These are phyloP conservation scores for Escovopsis weberi DNA, from an alignment of 2,329 filamentous ascomycete genomes.

Conservation along the genomic window DNA sequence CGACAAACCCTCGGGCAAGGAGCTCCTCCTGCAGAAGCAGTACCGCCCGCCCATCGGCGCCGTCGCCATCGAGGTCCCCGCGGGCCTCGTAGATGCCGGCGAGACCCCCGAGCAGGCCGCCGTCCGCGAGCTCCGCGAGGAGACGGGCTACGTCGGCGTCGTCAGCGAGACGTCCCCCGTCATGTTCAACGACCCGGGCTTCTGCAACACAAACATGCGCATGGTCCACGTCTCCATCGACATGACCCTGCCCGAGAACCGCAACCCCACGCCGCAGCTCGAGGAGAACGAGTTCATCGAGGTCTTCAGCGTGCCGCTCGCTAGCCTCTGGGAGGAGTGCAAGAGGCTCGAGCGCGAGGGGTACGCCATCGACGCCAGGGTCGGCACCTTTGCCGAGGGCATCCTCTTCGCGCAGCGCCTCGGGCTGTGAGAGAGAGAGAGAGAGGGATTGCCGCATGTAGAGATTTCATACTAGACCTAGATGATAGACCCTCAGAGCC, in stretches of 20 bases:
- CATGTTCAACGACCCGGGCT: conserved; percentile 53
- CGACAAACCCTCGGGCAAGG: conserved; percentile 34
- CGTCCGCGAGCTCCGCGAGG: conserved; percentile 48
- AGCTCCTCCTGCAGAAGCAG: conserved; percentile 52
- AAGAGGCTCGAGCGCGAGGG: conserved; percentile 53
- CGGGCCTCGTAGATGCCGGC: conserved; percentile 46
- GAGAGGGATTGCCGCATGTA: background rate
- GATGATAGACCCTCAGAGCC: conserved; percentile 13
- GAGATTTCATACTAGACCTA: background rate
- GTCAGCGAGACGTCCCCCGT: conserved; percentile 44
- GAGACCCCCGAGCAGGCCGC: conserved; percentile 48
- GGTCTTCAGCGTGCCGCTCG: conserved; percentile 54
- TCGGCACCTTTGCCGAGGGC: conserved; percentile 65
- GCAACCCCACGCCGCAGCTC: conserved; percentile 51
- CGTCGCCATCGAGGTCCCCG: conserved; percentile 48
- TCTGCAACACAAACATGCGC: conserved; percentile 51
- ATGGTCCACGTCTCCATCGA: conserved; percentile 65
- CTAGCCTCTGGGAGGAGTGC: conserved; percentile 49
- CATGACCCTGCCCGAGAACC: conserved; percentile 52
- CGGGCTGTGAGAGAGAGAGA: conserved; percentile 19
- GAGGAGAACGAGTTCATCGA: conserved; percentile 78
- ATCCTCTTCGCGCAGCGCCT: conserved; percentile 55
- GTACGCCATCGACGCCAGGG: conserved; percentile 64
- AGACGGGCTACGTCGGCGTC: conserved; percentile 49
- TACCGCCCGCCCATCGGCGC: conserved; percentile 47